These are phyloP conservation scores for Fraxinus baroniana DNA, from an alignment of 305 asterid species.

Conservation along the genomic window DNA sequence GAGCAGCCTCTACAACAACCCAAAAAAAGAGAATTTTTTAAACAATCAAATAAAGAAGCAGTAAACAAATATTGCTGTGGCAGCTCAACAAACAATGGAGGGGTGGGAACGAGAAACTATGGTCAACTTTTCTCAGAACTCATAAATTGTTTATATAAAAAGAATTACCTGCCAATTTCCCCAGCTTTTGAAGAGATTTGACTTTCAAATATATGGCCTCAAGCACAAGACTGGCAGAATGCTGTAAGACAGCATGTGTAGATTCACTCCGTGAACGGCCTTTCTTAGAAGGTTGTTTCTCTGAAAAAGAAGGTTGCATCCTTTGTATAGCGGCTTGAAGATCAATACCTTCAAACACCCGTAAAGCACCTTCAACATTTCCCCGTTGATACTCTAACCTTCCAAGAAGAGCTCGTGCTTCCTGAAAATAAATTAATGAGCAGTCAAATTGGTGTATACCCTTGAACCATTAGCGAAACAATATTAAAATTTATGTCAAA, in stretches of 20 bases:
- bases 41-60: slow-evolving; percentile 32
- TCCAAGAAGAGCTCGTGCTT: slow-evolving; percentile 98
- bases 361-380: slow-evolving; percentile 91
- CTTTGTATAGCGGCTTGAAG: slow-evolving; percentile 89
- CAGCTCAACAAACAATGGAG: neutral
- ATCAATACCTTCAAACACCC: slow-evolving; percentile 95
- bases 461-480: slow-evolving; percentile 28
- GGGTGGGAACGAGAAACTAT: slow-evolving; percentile 2
- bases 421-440: slow-evolving; percentile 57
- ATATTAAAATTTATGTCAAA: slow-evolving; percentile 28
- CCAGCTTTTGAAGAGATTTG: slow-evolving; percentile 94
- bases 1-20: slow-evolving; percentile 80
- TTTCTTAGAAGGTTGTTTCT: slow-evolving; percentile 65
- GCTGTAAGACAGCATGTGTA: slow-evolving; percentile 57
- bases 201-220: slow-evolving; percentile 95
- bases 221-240: slow-evolving; percentile 85
- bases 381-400: slow-evolving; percentile 97
- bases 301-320: slow-evolving; percentile 66
- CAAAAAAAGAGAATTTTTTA: slow-evolving; percentile 33
- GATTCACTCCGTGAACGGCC: slow-evolving; percentile 69
- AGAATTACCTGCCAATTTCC: slow-evolving; percentile 62
- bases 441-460: slow-evolving; percentile 33
- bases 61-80: slow-evolving; percentile 11
- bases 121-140: slow-evolving; percentile 5
- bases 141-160: slow-evolving; percentile 8